These are phyloP conservation scores for Chrysoporthe deuterocubensis DNA, from an alignment of 2,329 filamentous ascomycete species.

Conservation along the genomic window DNA sequence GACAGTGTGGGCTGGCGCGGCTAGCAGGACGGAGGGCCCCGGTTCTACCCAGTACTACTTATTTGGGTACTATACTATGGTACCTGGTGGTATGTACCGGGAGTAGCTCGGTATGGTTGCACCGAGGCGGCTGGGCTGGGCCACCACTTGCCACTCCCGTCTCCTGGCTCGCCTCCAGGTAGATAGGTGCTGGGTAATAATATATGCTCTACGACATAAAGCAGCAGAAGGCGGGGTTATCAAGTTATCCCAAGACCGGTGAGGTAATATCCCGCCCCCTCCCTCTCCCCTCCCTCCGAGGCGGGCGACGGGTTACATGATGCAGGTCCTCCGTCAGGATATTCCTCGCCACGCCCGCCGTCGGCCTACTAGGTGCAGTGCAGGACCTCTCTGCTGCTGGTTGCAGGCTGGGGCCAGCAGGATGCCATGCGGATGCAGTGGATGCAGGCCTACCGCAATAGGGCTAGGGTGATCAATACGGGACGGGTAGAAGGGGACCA, in stretches of 20 bases:
- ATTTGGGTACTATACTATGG: neutral
- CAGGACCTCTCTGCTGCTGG: neutral
- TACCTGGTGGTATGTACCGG: neutral
- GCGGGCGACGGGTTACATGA: too few species aligned
- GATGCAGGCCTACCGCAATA: neutral
- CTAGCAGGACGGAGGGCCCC: neutral
- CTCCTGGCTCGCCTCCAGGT: too few species aligned
- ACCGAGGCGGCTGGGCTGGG: too few species aligned
- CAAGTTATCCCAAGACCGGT: too few species aligned
- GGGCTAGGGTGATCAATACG: constrained; percentile 11
- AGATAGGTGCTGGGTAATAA: too few species aligned
- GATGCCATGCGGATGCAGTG: constrained; percentile 7
- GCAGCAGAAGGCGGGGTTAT: too few species aligned
- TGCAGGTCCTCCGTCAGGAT: too few species aligned
- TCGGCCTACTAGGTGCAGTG: neutral
- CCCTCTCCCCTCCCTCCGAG: too few species aligned
- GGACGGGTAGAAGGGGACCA: constrained; percentile 8
- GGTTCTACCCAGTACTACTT: neutral
- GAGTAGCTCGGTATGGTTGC: too few species aligned
- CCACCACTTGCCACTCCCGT: too few species aligned
- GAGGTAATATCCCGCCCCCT: too few species aligned
- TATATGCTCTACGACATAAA: too few species aligned
- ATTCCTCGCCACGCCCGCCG: neutral
- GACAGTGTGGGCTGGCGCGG: neutral
- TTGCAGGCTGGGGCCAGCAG: neutral